phyloP scores from a whole-genome alignment of 2,329 filamentous ascomycete species.

The Bipolaris oryzae region DNA sequence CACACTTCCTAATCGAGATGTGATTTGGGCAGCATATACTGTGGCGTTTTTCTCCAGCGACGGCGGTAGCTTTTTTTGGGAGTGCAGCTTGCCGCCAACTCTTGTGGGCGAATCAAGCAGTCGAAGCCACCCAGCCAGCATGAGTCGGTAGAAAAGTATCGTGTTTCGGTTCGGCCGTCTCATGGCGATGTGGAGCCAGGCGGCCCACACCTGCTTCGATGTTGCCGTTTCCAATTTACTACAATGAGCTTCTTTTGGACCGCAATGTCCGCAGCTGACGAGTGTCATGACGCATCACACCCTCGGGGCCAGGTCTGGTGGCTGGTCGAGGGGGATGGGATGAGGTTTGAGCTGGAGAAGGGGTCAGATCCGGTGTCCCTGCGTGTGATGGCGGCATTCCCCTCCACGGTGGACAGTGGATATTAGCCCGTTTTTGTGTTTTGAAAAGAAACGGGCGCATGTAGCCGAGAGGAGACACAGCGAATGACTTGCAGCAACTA shows the following conservation, averaged over 20 bases:
- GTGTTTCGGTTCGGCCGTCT: slow-evolving; percentile 22
- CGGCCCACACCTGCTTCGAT: slow-evolving; percentile 26
- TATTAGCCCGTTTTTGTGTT: slow-evolving; percentile 37
- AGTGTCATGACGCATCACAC: slow-evolving; percentile 24
- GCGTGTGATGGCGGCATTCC: slow-evolving; percentile 24
- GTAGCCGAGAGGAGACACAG: slow-evolving; percentile 36
- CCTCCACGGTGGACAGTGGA: slow-evolving; percentile 10
- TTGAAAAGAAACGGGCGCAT: slow-evolving; percentile 24
- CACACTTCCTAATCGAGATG: neutral
- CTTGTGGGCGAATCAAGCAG: slow-evolving; percentile 18
- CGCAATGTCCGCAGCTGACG: slow-evolving; percentile 21
- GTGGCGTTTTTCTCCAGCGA: neutral
- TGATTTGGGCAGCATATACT: slow-evolving; percentile 8
- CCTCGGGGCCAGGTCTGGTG: slow-evolving; percentile 10
- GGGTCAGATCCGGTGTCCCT: slow-evolving; percentile 28
- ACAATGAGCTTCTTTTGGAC: slow-evolving; percentile 17
- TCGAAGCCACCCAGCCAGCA: slow-evolving; percentile 20
- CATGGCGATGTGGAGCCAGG: slow-evolving; percentile 29
- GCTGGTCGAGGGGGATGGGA: slow-evolving; percentile 7
- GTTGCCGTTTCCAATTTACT: slow-evolving; percentile 19
- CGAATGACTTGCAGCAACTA: slow-evolving; percentile 48
- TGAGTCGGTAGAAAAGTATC: slow-evolving; percentile 25
- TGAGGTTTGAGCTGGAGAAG: slow-evolving; percentile 23
- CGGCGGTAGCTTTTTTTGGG: slow-evolving; percentile 2
- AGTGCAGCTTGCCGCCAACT: slow-evolving; percentile 3